Evolutionary conservation across 2,329 filamentous ascomycete genomes (phyloP).

Genomic region (Paraconiothyrium brasiliense): DNA sequence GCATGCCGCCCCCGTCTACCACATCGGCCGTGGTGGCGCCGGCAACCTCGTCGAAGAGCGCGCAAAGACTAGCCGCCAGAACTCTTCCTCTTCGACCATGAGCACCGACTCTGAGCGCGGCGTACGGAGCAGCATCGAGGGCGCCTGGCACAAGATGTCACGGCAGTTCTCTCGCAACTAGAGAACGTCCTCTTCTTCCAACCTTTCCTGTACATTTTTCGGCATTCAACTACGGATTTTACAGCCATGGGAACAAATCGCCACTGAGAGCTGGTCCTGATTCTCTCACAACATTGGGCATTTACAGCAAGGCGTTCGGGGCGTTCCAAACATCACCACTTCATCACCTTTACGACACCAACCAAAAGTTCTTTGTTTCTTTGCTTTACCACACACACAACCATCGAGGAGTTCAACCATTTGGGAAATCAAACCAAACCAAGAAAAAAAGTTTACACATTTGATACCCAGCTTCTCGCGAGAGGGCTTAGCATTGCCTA

Average conservation of each 20-base stretch:
- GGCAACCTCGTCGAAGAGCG: slow-evolving; percentile 62
- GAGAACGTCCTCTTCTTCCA: not conserved
- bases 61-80: slow-evolving; percentile 31
- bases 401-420: slow-evolving; percentile 39
- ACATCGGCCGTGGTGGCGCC: slow-evolving; percentile 69
- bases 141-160: slow-evolving; percentile 47
- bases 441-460: not conserved
- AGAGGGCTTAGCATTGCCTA: slow-evolving; percentile 35
- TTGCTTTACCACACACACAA: slow-evolving; percentile 30
- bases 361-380: slow-evolving; percentile 27
- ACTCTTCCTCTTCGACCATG: slow-evolving; percentile 38
- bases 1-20: slow-evolving; percentile 68
- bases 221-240: slow-evolving; percentile 14
- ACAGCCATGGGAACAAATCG: slow-evolving; percentile 6
- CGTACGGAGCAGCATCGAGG: slow-evolving; percentile 46
- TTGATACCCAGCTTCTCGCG: slow-evolving; percentile 29
- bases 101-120: slow-evolving; percentile 34
- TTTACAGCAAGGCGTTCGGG: slow-evolving; percentile 38
- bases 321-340: slow-evolving; percentile 11
- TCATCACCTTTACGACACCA: slow-evolving; percentile 7
- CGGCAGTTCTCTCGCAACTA: slow-evolving; percentile 46
- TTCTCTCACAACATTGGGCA: slow-evolving; percentile 44
- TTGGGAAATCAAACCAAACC: slow-evolving; percentile 18
- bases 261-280: slow-evolving; percentile 51
- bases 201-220: slow-evolving; percentile 20